Conservation (phyloP, 2,329 filamentous ascomycete genomes). For the Scleromitrula shiraiana region DNA sequence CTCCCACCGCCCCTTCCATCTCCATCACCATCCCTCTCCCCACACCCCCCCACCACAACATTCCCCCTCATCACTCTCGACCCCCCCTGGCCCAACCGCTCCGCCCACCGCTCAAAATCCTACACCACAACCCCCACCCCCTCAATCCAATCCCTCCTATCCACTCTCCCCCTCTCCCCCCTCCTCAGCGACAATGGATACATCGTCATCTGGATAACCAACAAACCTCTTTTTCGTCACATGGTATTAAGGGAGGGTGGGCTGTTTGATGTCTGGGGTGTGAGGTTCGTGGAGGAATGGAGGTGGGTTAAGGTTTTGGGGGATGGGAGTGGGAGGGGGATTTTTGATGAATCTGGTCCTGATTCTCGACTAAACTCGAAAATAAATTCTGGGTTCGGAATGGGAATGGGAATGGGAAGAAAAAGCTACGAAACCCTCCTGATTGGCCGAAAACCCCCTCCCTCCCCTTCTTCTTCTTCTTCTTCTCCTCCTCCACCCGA, state of each 20-base stretch:
- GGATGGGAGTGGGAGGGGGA: too few species aligned
- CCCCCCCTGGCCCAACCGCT: conserved; percentile 76
- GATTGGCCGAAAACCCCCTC: too few species aligned
- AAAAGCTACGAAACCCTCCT: background rate
- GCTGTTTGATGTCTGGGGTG: conserved; percentile 58
- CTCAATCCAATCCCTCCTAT: conserved; percentile 44
- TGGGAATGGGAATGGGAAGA: conserved; percentile 20
- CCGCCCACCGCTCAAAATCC: conserved; percentile 39
- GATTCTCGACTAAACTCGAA: too few species aligned
- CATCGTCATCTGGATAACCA: conserved; percentile 71
- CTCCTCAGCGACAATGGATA: conserved; percentile 37
- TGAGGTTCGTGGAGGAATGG: conserved; percentile 63
- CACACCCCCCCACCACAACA: conserved; percentile 33
- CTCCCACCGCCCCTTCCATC: conserved; percentile 7
- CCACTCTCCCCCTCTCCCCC: conserved; percentile 50
- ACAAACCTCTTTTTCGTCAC: conserved; percentile 49
- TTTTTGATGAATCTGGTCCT: too few species aligned
- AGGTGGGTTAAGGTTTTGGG: conserved; percentile 68
- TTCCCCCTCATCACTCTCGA: conserved; percentile 68
- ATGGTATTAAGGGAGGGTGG: conserved; percentile 45
- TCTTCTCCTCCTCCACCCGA: background rate
- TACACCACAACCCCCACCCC: conserved; percentile 28
- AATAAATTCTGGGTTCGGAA: conserved; percentile 59
- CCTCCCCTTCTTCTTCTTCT: too few species aligned
- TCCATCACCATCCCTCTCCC: too few species aligned